Percentiles rank a stretch among this genome's conserved stretches.
These are phyloP conservation scores for Alectoria sarmentosa DNA, from an alignment of 495 filamentous ascomycete species.

Conservation along the genomic window DNA sequence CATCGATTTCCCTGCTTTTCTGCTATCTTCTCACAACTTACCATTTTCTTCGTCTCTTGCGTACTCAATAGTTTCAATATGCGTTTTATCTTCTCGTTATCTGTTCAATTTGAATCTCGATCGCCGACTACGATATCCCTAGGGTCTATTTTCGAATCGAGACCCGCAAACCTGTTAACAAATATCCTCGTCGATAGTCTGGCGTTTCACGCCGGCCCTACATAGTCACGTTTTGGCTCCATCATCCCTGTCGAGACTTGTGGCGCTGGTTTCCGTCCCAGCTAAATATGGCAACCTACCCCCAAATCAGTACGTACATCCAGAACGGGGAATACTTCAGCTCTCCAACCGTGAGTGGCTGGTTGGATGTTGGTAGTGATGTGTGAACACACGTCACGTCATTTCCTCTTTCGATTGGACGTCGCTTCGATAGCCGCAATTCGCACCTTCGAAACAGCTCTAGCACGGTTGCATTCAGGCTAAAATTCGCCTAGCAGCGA, in stretches of 20 bases:
- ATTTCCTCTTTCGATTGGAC: not conserved
- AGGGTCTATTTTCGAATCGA: not conserved
- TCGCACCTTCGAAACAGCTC: not conserved
- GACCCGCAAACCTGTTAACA: no score
- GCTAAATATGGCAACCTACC: not conserved
- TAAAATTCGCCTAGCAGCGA: not conserved
- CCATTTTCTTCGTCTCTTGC: not conserved
- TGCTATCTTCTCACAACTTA: not conserved
- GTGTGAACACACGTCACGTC: not conserved
- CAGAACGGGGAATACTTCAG: not conserved
- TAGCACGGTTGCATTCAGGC: not conserved
- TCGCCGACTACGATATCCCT: not conserved
- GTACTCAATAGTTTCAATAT: no score
- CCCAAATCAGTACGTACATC: not conserved
- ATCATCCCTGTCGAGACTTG: not conserved
- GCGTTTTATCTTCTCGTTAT: not conserved
- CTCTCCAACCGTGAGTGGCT: not conserved
- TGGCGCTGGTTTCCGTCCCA: not conserved
- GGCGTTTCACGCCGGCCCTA: not conserved
- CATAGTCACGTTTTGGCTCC: not conserved
- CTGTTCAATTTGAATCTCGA: not conserved
- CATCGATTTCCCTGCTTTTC: not conserved
- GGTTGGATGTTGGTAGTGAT: not conserved
- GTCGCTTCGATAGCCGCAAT: not conserved
- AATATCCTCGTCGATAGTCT: not conserved